Base-by-base conservation (phyloP, 768 basidiomycete genomes). In the Hypholoma sublateritium region DNA sequence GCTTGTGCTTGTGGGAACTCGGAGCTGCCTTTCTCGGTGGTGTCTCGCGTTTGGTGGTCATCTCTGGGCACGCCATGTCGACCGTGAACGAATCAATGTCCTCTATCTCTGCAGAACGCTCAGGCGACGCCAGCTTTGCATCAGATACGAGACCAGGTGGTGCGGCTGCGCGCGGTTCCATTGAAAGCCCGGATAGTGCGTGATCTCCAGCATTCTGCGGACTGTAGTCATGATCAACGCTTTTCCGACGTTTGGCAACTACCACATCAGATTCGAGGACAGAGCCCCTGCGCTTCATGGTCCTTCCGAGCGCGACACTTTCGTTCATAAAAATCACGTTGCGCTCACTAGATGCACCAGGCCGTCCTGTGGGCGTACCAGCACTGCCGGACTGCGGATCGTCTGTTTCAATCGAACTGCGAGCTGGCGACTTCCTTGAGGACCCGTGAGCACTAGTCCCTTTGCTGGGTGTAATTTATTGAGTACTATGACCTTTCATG, bases 31-130 rank as follows among this genome's bases (percentile, higher is more conserved):
- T 43, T 21, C 37, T 21, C 12, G 36, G n/a, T 11, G 45, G 39
- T 8, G 54, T 32, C 43, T 62, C 56, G 25, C 49, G 54, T 61
- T 63, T 59, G 28, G 19, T 52, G n/a, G 41, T 19, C 39, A 59
- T 44, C 21, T 52, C 49, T 24, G 44, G 14, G 25, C 39, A 48
- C 51, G 41, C n/a, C 21, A 58, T n/a, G 12, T 58, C 61, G 24
- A 62, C 35, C 2, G 63, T 65, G 50, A 67, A 67, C 6, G 67
- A 67, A 46, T 67, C 63, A 43, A 67, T 67, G 36, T 65, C 64
- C 50, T 67, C 67, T 9, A 59, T 24, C 34, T 53, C 59, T 50
- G 58, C 42, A 50, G 25, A 53, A 41, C 7, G 6, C 25, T 17
- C 36, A 41, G 21, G 51, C 19, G 17, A 45, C 17, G 43, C 19